Evolutionary conservation across 2,329 filamentous ascomycete species (phyloP).

Genomic region (Aspergillus thermomutatus): DNA sequence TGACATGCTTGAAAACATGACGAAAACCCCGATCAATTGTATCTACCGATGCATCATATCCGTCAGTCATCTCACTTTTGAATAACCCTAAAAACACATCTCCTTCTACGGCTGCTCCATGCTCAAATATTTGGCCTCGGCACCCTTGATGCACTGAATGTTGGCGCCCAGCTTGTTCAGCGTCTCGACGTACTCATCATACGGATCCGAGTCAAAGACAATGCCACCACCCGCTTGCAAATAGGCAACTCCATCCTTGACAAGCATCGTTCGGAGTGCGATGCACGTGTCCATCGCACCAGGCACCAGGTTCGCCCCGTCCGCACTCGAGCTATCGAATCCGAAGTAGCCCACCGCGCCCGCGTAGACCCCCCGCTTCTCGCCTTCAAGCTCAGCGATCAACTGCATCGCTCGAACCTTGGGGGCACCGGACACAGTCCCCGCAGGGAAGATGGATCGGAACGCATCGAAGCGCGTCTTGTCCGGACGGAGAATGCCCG

Average conservation of each 20-base stretch:
- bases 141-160: slow-evolving; percentile 80
- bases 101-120: slow-evolving; percentile 29
- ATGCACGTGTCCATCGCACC: slow-evolving; percentile 90
- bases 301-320: slow-evolving; percentile 61
- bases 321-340: slow-evolving; percentile 67
- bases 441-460: slow-evolving; percentile 92
- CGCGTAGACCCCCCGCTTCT: slow-evolving; percentile 94
- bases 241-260: slow-evolving; percentile 88
- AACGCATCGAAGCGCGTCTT: slow-evolving; percentile 95
- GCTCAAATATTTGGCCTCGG: slow-evolving; percentile 66
- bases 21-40: not conserved
- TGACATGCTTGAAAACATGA: not conserved
- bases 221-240: slow-evolving; percentile 84
- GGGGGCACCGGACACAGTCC: slow-evolving; percentile 90
- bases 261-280: slow-evolving; percentile 84
- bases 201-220: slow-evolving; percentile 86
- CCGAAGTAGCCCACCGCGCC: slow-evolving; percentile 97
- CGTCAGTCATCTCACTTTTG: not conserved
- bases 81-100: not conserved
- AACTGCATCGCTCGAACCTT: slow-evolving; percentile 97
- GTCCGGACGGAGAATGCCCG: slow-evolving; percentile 75
- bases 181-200: slow-evolving; percentile 93
- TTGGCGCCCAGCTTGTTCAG: slow-evolving; percentile 94
- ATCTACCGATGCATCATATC: not conserved
- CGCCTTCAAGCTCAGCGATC: slow-evolving; percentile 87